Evolutionary conservation across 208 protist genomes (phyloP).

Genomic region (Crithidia thermophila): DNA sequence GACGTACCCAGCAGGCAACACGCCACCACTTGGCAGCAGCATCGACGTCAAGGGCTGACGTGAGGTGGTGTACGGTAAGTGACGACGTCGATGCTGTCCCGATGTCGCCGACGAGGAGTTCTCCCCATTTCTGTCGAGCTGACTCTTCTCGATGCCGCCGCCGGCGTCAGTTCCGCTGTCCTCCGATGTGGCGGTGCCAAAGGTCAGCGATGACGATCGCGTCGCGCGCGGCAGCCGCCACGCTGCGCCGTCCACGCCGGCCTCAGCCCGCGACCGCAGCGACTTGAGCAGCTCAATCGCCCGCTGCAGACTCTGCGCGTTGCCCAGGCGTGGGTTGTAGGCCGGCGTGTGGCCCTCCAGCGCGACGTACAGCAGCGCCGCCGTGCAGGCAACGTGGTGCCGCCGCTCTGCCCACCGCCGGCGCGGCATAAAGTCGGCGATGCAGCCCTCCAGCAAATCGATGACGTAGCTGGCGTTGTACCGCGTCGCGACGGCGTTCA

Average conservation of each 20-base stretch:
- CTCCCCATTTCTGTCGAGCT: too few relatives aligned
- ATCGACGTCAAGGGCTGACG: neutral
- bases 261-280: constrained; percentile 5
- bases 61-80: neutral
- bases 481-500: constrained; percentile 62
- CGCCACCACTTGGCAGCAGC: constrained; percentile 6
- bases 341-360: constrained; percentile 70
- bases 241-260: neutral
- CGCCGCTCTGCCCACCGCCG: constrained; percentile 62
- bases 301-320: constrained; percentile 42
- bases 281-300: constrained; percentile 35
- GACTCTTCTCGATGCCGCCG: neutral
- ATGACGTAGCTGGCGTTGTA: constrained; percentile 52
- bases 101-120: constrained; percentile 9
- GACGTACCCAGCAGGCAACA: constrained; percentile 34
- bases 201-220: constrained; percentile 1
- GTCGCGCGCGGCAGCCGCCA: constrained; percentile 20
- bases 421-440: constrained; percentile 62
- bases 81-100: neutral
- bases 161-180: constrained; percentile 44
- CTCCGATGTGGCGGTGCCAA: constrained; percentile 36
- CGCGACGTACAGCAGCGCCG: constrained; percentile 74
- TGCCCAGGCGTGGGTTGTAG: constrained; percentile 35
- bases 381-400: constrained; percentile 72
- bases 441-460: constrained; percentile 62